Evolutionary conservation across 208 protist species (phyloP), one percentile per base, ranked within the genome.

Genomic region (Leishmania arabica): DNA sequence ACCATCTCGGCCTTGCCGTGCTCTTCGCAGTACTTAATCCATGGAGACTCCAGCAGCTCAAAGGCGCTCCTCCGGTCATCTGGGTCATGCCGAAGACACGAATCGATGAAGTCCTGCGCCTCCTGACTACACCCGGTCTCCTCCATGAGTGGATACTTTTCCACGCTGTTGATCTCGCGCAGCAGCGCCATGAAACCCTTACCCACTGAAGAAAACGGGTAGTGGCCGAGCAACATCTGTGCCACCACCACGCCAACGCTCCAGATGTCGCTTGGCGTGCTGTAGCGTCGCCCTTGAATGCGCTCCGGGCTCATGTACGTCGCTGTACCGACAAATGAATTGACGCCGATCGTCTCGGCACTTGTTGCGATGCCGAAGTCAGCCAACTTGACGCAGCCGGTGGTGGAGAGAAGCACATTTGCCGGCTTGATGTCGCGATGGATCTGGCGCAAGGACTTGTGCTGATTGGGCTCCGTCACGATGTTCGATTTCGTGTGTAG

Each of bases 261-360:
- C 93, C 95, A 98, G 37, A 98, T 95, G 75, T 98, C 95, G 77
- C 91, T 95, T 24, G 93, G 90, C 24, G 91, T 95, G 84, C 89
- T 95, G 75, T 94, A 93, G 21, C 84, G 88, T 17, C 84, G 91
- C 31, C 95, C 95, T 58, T 91, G 92, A 78, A 95, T 95, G 73
- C 92, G 90, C 82, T 98, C 93, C 27, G 95, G 95, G 56, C 91
- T 94, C 95, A 98, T 98, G 84, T 96, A 98, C 19, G 90, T 93
- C 6, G 91, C 89, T 34, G 95, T 98, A 37, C 95, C 95, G 2
- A 96, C 91, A 85, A 98, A 98, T 27, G 93, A 97, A 79, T 90
- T 93, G 47, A 92, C 93, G 64, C 89, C 89, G 66, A 96, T 95
- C 21, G 91, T 97, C 51, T 97, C 93, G 0, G 96, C 85, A 75